Evolutionary conservation across 768 basidiomycete species (phyloP).

Genomic region (Mycena filopes): DNA sequence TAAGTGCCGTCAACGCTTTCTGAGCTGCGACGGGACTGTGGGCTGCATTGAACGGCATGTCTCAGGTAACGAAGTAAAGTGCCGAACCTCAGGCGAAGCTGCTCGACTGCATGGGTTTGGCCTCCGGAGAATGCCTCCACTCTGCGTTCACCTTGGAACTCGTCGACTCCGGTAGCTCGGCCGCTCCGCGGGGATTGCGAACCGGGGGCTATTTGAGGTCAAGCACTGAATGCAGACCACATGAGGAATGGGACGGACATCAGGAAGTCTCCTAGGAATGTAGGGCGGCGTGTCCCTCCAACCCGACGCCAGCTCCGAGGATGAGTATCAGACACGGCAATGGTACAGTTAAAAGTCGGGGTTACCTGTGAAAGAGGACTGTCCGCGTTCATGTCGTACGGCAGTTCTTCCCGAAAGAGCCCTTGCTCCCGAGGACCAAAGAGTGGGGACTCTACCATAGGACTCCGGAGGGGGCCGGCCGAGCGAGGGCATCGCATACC

Average conservation of each 20-base stretch:
- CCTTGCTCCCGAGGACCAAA: slow-evolving; percentile 26
- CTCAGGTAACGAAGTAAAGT: not conserved
- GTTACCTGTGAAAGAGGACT: slow-evolving; percentile 30
- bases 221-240: not conserved
- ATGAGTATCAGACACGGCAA: not conserved
- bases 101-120: not conserved
- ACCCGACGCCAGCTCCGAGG: slow-evolving; percentile 22
- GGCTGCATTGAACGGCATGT: not conserved
- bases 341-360: not conserved
- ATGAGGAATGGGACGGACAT: not conserved
- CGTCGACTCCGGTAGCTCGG: not conserved
- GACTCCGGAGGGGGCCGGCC: slow-evolving; percentile 4
- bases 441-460: slow-evolving; percentile 12
- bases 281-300: slow-evolving; percentile 15
- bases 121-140: slow-evolving; percentile 6
- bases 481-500: not conserved
- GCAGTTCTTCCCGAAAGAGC: slow-evolving; percentile 28
- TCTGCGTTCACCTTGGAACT: slow-evolving; percentile 9
- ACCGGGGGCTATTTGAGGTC: slow-evolving; percentile 3
- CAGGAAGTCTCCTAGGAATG: slow-evolving; percentile 10
- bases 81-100: slow-evolving; percentile 12
- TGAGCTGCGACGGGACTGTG: not conserved
- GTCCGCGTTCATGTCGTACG: slow-evolving; percentile 23
- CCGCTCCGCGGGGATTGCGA: not conserved
- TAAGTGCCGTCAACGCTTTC: slow-evolving; percentile 24